A percentile compares a stretch with the other conserved stretches of the same genome.
Conservation (phyloP, 2,329 filamentous ascomycete species). For the Alternaria brassicicola region DNA sequence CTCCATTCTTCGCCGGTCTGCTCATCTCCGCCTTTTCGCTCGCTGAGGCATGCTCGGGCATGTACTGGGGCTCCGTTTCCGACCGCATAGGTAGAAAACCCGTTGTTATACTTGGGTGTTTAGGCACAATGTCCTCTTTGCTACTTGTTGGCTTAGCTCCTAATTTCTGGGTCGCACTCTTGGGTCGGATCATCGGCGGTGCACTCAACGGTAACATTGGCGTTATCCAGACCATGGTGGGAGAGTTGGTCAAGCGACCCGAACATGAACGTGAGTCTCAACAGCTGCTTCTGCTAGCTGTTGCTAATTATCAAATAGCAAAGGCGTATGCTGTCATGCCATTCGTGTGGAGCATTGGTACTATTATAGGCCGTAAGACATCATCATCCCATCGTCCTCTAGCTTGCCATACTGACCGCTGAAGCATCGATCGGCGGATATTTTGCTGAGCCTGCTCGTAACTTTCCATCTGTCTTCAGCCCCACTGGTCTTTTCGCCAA, state of each 20-base stretch:
- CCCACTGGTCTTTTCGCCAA: constrained; percentile 70
- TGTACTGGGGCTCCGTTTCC: constrained; percentile 58
- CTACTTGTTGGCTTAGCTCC: constrained; percentile 80
- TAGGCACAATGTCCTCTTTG: constrained; percentile 82
- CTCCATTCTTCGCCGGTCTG: constrained; percentile 84
- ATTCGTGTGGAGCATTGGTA: constrained; percentile 84
- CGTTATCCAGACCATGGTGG: constrained; percentile 89
- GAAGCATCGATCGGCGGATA: constrained; percentile 79
- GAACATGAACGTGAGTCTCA: constrained; percentile 78
- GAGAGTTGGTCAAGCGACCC: constrained; percentile 80
- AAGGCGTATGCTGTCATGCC: constrained; percentile 86
- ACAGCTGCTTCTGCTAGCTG: constrained; percentile 1
- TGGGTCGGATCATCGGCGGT: constrained; percentile 77
- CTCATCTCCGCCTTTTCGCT: constrained; percentile 93
- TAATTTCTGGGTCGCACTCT: constrained; percentile 82
- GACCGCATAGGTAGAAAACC: constrained; percentile 51
- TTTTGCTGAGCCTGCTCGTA: constrained; percentile 77
- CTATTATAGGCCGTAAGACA: constrained; percentile 73
- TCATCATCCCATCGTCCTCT: neutral
- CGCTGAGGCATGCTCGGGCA: constrained; percentile 82
- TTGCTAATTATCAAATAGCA: constrained; percentile 76
- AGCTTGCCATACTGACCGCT: constrained; percentile 25
- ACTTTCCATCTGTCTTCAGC: constrained; percentile 75
- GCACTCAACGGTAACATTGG: constrained; percentile 81
- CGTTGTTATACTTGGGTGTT: constrained; percentile 58